Evolutionary conservation across 768 basidiomycete species (phyloP).

Genomic region (Antrodiella citrinella): DNA sequence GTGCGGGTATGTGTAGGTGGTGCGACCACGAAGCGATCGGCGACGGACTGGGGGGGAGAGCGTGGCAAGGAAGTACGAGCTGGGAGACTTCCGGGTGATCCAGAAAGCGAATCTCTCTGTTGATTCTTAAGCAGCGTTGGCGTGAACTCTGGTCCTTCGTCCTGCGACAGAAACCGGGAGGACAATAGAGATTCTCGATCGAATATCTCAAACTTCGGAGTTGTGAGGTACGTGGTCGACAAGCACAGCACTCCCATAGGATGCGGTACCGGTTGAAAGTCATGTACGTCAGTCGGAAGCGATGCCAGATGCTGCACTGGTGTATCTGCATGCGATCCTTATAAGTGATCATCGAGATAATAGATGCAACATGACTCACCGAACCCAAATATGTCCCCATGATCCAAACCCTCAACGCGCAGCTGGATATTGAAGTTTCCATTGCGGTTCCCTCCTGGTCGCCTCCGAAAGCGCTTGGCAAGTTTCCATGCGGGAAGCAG

Average conservation of each 20-base stretch:
- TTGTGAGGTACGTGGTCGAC: conserved; percentile 53
- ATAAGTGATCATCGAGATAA: neutral
- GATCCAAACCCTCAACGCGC: conserved; percentile 29
- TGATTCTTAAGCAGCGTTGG: conserved; percentile 65
- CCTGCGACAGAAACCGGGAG: conserved; percentile 61
- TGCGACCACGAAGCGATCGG: conserved; percentile 38
- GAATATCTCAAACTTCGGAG: conserved; percentile 66
- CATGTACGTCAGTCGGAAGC: conserved; percentile 44
- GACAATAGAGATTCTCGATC: conserved; percentile 72
- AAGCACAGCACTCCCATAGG: conserved; percentile 59
- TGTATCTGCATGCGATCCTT: conserved; percentile 23
- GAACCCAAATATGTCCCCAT: conserved; percentile 28
- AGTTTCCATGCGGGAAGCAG: conserved; percentile 74
- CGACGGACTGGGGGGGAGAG: conserved; percentile 36
- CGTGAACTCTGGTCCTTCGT: conserved; percentile 58
- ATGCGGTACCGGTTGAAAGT: conserved; percentile 61
- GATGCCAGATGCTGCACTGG: conserved; percentile 31
- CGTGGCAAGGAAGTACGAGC: conserved; percentile 36
- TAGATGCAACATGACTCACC: conserved; percentile 22
- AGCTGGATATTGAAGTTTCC: conserved; percentile 43
- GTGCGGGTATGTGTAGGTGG: conserved; percentile 25
- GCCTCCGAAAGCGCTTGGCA: conserved; percentile 47
- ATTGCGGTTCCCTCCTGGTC: conserved; percentile 30
- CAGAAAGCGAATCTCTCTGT: conserved; percentile 46
- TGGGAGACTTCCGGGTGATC: conserved; percentile 32